Evolutionary conservation across 345 rosid genomes (phyloP), one percentile per base, ranked within the genome.

Genomic region (Camelina sativa): DNA sequence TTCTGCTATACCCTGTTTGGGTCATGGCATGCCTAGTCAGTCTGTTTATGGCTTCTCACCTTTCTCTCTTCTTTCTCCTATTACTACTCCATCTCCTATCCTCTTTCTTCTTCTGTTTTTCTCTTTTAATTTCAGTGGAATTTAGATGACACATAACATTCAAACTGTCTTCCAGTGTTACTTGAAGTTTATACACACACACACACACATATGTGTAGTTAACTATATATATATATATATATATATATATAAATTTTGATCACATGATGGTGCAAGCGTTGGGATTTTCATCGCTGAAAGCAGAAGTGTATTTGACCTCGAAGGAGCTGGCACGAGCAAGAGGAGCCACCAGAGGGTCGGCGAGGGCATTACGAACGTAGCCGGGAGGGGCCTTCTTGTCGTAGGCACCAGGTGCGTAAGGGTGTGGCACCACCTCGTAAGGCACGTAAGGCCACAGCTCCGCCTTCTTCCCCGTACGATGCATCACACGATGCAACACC

Each of bases 301-400:
- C 81, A 78, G 78, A 73, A 2, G 90, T 87, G 81, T 87, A 89
- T 55, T 84, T 71, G 47, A 89, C 85, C 65, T 89, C 94, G 44
- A 79, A 76, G 20, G 94, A 87, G 77, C 86, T 83, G 51, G 91
- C 94, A 46, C 89, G 89, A 20, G 91, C 89, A 40, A 89, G 89
- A 11, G 82, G 76, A 0, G 83, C 83, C 34, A 75, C 68, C 12
- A 58, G 79, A 8, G 84, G 87, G 54, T 88, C 86, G 44, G 80
- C 80, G 17, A 81, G 62, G 25, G 84, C 83, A 41, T 78, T 67
- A 8, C 81, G 70, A 41, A 73, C 81, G 71, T 79, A 79, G 3
- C 78, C 78, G 55, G 78, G 81, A 53, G 81, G 81, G 12, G 81
- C 81, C 38, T 79, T 79, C 66, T 73, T 73, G 61, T 79, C 81